Evolutionary conservation across 108 stramenopile species (phyloP).

Genomic region (Parmales sp.): DNA sequence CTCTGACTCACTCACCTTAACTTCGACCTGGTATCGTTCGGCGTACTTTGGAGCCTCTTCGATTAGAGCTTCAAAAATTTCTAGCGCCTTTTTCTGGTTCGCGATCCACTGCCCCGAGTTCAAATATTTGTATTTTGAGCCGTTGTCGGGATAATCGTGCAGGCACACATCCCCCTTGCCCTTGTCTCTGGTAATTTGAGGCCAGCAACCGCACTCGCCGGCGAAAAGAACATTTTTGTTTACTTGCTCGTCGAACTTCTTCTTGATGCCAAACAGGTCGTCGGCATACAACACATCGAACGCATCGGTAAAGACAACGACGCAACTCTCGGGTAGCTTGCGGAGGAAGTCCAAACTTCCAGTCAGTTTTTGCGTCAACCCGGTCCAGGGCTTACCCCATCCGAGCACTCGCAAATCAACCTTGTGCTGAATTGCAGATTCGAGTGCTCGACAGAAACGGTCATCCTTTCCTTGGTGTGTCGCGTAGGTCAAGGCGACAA

Average conservation of each 20-base stretch:
- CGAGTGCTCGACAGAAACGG: constrained; percentile 18
- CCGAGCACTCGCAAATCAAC: constrained; percentile 13
- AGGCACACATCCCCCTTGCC: constrained; percentile 7
- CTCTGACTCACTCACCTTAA: no score
- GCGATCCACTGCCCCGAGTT: constrained; percentile 21
- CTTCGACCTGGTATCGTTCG: not conserved
- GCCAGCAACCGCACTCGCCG: constrained; percentile 23
- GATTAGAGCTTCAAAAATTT: constrained; percentile 1
- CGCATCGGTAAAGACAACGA: constrained; percentile 21
- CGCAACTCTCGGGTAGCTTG: constrained; percentile 1
- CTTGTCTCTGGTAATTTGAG: constrained; percentile 17
- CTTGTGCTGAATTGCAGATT: constrained; percentile 14
- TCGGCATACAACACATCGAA: constrained; percentile 20
- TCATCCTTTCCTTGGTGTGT: constrained; percentile 19
- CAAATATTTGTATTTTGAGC: constrained; percentile 20
- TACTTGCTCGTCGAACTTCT: not conserved
- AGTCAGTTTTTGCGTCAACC: constrained; percentile 20
- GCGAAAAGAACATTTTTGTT: constrained; percentile 1
- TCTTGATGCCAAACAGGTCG: not conserved
- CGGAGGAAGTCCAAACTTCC: not conserved
- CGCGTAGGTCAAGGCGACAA: constrained; percentile 18
- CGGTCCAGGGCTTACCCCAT: constrained; percentile 21
- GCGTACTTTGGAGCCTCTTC: not conserved
- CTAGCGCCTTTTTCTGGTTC: not conserved
- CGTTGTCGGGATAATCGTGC: constrained; percentile 11